Evolutionary conservation across 2,329 filamentous ascomycete species (phyloP).

Genomic region (Westerdykella sp.): DNA sequence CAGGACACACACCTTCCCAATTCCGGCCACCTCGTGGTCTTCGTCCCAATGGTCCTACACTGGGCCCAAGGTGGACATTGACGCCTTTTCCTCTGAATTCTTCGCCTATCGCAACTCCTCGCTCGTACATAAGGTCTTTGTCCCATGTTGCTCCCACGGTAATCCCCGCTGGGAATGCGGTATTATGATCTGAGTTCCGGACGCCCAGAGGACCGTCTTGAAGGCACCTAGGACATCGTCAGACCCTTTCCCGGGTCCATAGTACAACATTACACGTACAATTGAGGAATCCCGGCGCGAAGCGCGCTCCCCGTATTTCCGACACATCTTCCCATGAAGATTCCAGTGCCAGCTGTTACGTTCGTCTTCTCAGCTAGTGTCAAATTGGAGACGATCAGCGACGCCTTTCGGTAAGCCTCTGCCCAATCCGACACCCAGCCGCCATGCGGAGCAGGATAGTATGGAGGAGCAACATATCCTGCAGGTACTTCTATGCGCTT

Average conservation of each 20-base stretch:
- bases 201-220: constrained; percentile 68
- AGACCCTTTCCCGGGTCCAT: constrained; percentile 50
- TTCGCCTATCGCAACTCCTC: constrained; percentile 61
- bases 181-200: constrained; percentile 66
- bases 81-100: constrained; percentile 69
- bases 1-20: constrained; percentile 52
- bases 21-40: constrained; percentile 59
- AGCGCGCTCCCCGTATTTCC: constrained; percentile 69
- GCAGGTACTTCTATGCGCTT: constrained; percentile 28
- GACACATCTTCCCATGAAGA: constrained; percentile 65
- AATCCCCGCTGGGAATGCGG: constrained; percentile 74
- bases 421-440: constrained; percentile 66
- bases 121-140: constrained; percentile 63
- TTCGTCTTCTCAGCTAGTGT: constrained; percentile 77
- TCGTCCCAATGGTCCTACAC: constrained; percentile 64
- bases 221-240: constrained; percentile 12
- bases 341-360: constrained; percentile 64
- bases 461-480: constrained; percentile 46
- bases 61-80: constrained; percentile 64
- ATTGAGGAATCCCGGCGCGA: constrained; percentile 64
- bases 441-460: constrained; percentile 66
- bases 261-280: constrained; percentile 37
- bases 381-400: constrained; percentile 64
- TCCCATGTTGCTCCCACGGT: constrained; percentile 69
- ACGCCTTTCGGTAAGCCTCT: constrained; percentile 64